These are phyloP conservation scores for Paecilomyces variotii DNA, from an alignment of 2,329 filamentous ascomycete species.

Conservation along the genomic window DNA sequence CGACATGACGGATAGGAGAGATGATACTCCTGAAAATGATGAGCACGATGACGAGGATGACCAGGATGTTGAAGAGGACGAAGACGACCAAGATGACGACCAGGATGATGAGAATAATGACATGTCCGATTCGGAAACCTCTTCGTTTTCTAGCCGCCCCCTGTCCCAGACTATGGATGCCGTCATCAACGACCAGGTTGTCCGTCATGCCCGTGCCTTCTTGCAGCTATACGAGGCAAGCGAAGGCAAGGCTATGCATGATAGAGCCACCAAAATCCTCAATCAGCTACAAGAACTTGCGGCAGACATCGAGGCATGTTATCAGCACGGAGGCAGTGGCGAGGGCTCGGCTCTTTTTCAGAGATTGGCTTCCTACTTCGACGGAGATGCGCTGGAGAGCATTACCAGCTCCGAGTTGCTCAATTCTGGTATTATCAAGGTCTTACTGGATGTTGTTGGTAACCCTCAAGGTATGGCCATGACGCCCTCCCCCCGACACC, in stretches of 20 bases:
- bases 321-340: slow-evolving; percentile 39
- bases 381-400: slow-evolving; percentile 79
- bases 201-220: slow-evolving; percentile 71
- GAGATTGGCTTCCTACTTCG: slow-evolving; percentile 73
- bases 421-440: slow-evolving; percentile 79
- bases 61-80: slow-evolving; percentile 24
- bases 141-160: slow-evolving; percentile 42
- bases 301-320: slow-evolving; percentile 62
- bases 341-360: slow-evolving; percentile 62
- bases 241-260: slow-evolving; percentile 64
- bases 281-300: slow-evolving; percentile 64
- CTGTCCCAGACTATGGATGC: slow-evolving; percentile 32
- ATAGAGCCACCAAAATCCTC: slow-evolving; percentile 70
- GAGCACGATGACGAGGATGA: slow-evolving; percentile 21
- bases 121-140: slow-evolving; percentile 61
- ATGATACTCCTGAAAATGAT: slow-evolving; percentile 30
- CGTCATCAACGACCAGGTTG: slow-evolving; percentile 64
- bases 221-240: slow-evolving; percentile 74
- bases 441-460: slow-evolving; percentile 74
- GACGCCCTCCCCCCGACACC: neutral
- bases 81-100: slow-evolving; percentile 37
- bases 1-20: slow-evolving; percentile 3
- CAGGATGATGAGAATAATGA: slow-evolving; percentile 39
- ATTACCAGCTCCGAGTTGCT: slow-evolving; percentile 93
- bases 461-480: slow-evolving; percentile 46